phyloP scores from a whole-genome alignment of 441 rosid genomes.

The Omphalea diandra region DNA sequence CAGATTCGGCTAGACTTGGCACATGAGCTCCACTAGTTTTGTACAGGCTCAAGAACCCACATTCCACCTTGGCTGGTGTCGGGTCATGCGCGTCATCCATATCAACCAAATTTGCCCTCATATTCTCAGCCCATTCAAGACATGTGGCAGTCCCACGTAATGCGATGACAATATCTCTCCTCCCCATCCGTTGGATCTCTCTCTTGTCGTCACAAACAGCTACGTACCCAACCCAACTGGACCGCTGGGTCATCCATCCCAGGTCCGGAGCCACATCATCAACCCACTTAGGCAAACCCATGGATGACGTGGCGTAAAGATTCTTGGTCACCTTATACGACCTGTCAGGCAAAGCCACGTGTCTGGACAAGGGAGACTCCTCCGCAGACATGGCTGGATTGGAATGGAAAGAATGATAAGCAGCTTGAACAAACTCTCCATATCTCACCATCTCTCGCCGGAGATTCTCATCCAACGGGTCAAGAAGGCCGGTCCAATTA shows the following conservation, averaged over 20 bases:
- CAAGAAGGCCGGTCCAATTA: conserved; percentile 63
- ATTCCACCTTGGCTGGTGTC: conserved; percentile 64
- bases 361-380: conserved; percentile 43
- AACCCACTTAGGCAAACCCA: conserved; percentile 64
- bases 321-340: conserved; percentile 57
- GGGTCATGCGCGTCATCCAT: conserved; percentile 33
- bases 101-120: conserved; percentile 62
- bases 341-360: conserved; percentile 50
- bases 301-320: conserved; percentile 68
- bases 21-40: conserved; percentile 41
- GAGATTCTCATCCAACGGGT: conserved; percentile 73
- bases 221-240: conserved; percentile 86
- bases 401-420: conserved; percentile 68
- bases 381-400: conserved; percentile 61
- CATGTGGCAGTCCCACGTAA: conserved; percentile 76
- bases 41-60: conserved; percentile 73
- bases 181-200: conserved; percentile 77
- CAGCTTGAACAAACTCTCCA: conserved; percentile 70
- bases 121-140: conserved; percentile 83
- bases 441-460: conserved; percentile 73
- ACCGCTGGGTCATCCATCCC: conserved; percentile 63
- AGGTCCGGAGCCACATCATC: conserved; percentile 65
- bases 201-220: conserved; percentile 71
- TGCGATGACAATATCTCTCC: conserved; percentile 73
- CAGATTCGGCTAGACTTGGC: conserved; percentile 58